These are phyloP conservation scores for Coemansia sp. DNA, from an alignment of 192 early-diverging fungal genomes.

Conservation along the genomic window DNA sequence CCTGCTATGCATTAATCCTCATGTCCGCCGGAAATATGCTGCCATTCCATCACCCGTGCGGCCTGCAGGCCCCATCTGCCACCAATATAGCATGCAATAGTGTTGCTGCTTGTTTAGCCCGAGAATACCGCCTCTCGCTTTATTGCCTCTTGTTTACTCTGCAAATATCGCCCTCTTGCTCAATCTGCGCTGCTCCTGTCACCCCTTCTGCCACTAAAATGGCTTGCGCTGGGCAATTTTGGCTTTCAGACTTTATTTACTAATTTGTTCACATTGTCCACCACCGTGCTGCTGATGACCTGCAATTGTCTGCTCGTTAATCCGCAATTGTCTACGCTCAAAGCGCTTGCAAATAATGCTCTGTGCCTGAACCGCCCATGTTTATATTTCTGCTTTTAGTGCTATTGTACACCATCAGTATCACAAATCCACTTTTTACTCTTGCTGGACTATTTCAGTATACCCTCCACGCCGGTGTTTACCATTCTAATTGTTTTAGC, in stretches of 20 bases:
- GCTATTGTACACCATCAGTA: neutral
- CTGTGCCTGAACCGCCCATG: neutral
- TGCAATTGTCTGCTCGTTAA: neutral
- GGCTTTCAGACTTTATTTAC: conserved; percentile 12
- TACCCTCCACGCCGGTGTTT: neutral
- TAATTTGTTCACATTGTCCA: conserved; percentile 6
- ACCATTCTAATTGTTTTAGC: neutral
- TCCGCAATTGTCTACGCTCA: neutral
- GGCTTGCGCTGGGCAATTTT: neutral
- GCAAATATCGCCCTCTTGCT: neutral
- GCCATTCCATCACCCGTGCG: neutral
- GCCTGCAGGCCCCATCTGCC: neutral
- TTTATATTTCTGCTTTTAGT: conserved; percentile 2
- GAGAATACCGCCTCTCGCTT: neutral
- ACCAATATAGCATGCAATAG: conserved; percentile 2
- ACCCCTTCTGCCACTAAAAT: neutral
- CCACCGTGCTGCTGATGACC: neutral
- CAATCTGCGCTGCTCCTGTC: neutral
- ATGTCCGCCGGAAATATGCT: neutral
- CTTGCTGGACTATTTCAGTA: neutral
- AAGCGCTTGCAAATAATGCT: neutral
- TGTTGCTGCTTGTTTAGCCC: neutral
- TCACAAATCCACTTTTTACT: neutral
- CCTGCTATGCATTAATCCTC: neutral
- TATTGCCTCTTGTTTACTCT: neutral